Percentiles rank a stretch among this genome's conserved stretches.
These are phyloP conservation scores for Carex parvula DNA, from an alignment of 176 grass and related monocot genomes.

Conservation along the genomic window DNA sequence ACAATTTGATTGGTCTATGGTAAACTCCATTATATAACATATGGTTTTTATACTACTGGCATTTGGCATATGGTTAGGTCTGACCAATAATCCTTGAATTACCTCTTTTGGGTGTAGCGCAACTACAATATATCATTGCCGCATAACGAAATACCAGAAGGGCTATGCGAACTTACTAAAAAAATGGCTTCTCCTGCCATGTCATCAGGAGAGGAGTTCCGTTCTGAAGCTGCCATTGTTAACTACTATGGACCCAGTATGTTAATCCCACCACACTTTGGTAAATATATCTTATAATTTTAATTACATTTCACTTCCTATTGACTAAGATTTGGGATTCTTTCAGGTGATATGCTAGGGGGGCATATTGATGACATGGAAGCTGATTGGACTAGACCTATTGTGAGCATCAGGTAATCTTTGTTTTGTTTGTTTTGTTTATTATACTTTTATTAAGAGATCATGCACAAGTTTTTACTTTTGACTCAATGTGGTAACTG, in stretches of 20 bases:
- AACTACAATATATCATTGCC: slow-evolving; percentile 82
- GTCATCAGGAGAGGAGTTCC: slow-evolving; percentile 57
- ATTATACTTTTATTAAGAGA: neutral
- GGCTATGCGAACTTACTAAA: slow-evolving; percentile 54
- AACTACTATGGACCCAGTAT: slow-evolving; percentile 96
- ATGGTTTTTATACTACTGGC: neutral
- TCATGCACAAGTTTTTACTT: neutral
- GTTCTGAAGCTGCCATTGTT: slow-evolving; percentile 77
- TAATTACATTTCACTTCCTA: neutral
- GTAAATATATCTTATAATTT: neutral
- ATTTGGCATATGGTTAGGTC: slow-evolving; percentile 8
- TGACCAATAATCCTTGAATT: slow-evolving; percentile 2
- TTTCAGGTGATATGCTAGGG: slow-evolving; percentile 84
- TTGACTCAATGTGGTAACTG: neutral
- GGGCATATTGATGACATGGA: slow-evolving; percentile 97
- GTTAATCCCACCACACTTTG: neutral
- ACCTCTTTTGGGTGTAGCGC: slow-evolving; percentile 39
- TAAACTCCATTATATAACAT: slow-evolving; percentile 23
- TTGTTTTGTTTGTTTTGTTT: neutral
- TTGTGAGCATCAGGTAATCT: slow-evolving; percentile 80
- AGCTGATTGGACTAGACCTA: slow-evolving; percentile 88
- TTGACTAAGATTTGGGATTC: neutral
- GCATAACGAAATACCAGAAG: slow-evolving; percentile 71
- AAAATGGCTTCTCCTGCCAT: slow-evolving; percentile 71
- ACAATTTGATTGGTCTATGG: slow-evolving; percentile 94